These are phyloP conservation scores for Chondrus crispus DNA, from an alignment of 23 red algal genomes.

Conservation along the genomic window DNA sequence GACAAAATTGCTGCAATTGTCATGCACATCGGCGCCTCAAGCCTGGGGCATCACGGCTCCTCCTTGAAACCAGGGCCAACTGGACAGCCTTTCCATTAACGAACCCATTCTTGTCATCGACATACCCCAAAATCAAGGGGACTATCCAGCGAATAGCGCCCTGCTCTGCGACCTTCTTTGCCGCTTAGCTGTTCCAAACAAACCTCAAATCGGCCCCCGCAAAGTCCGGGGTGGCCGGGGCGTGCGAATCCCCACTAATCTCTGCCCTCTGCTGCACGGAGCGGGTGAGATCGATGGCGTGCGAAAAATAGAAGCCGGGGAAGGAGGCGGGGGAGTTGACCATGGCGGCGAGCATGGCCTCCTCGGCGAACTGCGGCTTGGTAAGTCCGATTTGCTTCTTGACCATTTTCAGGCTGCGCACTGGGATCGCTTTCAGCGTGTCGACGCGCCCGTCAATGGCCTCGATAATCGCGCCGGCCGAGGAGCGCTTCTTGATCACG, in stretches of 20 bases:
- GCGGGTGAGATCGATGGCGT: conserved; percentile 58
- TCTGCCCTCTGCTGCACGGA: conserved; percentile 49
- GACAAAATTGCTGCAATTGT: conserved; percentile 93
- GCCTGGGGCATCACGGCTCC: conserved; percentile 63
- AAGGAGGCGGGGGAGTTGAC: conserved; percentile 33
- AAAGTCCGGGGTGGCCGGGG: conserved; percentile 53
- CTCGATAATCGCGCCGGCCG: conserved; percentile 43
- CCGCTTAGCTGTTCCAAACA: conserved; percentile 75
- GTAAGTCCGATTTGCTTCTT: conserved; percentile 21
- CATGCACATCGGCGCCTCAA: conserved; percentile 81
- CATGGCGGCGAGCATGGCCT: conserved; percentile 26
- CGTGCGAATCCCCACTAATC: conserved; percentile 7
- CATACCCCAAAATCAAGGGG: conserved; percentile 70
- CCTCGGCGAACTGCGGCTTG: conserved; percentile 52
- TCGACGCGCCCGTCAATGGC: conserved; percentile 43
- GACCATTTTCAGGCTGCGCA: conserved; percentile 32
- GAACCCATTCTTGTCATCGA: conserved; percentile 45
- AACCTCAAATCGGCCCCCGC: conserved; percentile 59
- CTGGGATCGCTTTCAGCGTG: conserved; percentile 29
- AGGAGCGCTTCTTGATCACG: conserved; percentile 29
- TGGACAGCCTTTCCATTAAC: conserved; percentile 77
- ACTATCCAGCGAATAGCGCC: conserved; percentile 58
- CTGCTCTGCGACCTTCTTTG: conserved; percentile 35
- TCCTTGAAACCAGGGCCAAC: conserved; percentile 75
- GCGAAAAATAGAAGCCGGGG: conserved; percentile 60